Conservation (phyloP, 805 yeast species). For the Hanseniaspora lindneri region DNA sequence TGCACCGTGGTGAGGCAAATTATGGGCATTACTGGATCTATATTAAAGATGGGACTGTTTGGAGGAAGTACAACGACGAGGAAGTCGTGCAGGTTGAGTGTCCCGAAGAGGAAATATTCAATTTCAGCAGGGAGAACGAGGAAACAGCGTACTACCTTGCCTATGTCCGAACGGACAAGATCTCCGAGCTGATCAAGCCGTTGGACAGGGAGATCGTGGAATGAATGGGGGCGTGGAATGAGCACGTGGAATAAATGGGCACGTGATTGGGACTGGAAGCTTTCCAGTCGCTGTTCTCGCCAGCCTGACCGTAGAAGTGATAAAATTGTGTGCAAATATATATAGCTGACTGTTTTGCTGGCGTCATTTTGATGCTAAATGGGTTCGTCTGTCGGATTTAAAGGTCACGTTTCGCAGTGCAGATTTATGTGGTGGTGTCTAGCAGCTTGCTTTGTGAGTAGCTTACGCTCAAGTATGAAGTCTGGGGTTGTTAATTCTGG, state of each 20-base stretch:
- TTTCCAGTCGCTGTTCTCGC: too few species aligned
- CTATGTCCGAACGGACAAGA: slow-evolving; percentile 56
- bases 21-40: slow-evolving; percentile 97
- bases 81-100: slow-evolving; percentile 66
- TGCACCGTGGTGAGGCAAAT: slow-evolving; percentile 90
- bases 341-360: too few species aligned
- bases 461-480: too few species aligned
- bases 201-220: slow-evolving; percentile 38
- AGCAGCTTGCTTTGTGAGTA: too few species aligned
- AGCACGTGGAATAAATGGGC: background rate
- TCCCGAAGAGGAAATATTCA: slow-evolving; percentile 48
- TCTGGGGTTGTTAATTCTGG: too few species aligned
- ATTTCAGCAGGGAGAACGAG: slow-evolving; percentile 54
- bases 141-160: slow-evolving; percentile 93
- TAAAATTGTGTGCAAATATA: too few species aligned
- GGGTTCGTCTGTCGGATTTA: too few species aligned
- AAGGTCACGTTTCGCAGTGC: too few species aligned
- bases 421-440: too few species aligned
- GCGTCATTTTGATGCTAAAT: too few species aligned
- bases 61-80: slow-evolving; percentile 90
- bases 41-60: slow-evolving; percentile 53
- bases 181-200: slow-evolving; percentile 46
- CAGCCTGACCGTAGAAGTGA: too few species aligned
- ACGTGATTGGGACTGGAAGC: background rate
- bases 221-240: too few species aligned